A percentile compares a stretch with the other conserved stretches of the same genome.
phyloP scores from a whole-genome alignment of 495 filamentous ascomycete species.

The Aspergillus sclerotiicarbonarius region DNA sequence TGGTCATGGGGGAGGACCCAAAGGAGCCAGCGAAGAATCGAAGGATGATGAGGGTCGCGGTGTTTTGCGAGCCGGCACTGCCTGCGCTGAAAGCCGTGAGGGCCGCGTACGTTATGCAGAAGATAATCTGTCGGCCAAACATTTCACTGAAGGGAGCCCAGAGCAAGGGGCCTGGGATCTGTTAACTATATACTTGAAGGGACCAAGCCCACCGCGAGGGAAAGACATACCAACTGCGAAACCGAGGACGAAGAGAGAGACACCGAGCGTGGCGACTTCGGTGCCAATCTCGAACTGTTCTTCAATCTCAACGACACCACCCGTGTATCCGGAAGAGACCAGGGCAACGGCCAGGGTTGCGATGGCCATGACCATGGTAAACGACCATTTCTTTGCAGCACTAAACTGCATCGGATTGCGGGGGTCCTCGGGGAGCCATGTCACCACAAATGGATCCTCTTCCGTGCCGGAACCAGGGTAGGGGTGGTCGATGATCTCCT shows the following conservation, averaged over 20 bases:
- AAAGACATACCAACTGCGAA: constrained; percentile 58
- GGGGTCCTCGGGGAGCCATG: constrained; percentile 69
- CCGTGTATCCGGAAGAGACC: constrained; percentile 66
- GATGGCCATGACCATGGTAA: constrained; percentile 58
- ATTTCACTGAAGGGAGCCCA: constrained; percentile 69
- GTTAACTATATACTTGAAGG: constrained; percentile 7
- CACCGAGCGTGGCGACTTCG: constrained; percentile 56
- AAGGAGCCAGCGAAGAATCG: constrained; percentile 80
- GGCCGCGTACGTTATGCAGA: constrained; percentile 59
- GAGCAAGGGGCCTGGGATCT: constrained; percentile 48
- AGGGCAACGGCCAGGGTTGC: constrained; percentile 68
- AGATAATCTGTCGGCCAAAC: constrained; percentile 71
- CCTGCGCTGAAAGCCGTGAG: constrained; percentile 71
- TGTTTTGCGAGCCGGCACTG: constrained; percentile 59
- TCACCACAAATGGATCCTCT: constrained; percentile 71
- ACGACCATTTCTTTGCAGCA: constrained; percentile 63
- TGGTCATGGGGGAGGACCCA: constrained; percentile 70
- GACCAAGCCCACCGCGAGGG: background rate
- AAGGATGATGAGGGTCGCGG: constrained; percentile 64
- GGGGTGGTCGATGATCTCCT: constrained; percentile 53
- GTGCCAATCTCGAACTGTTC: constrained; percentile 50
- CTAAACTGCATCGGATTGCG: constrained; percentile 71
- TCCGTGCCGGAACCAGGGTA: constrained; percentile 71
- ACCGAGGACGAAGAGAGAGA: constrained; percentile 67
- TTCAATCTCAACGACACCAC: constrained; percentile 58